Base-by-base conservation (phyloP, 192 early-diverging fungal genomes). In the Jimgerdemannia flammicorona region DNA sequence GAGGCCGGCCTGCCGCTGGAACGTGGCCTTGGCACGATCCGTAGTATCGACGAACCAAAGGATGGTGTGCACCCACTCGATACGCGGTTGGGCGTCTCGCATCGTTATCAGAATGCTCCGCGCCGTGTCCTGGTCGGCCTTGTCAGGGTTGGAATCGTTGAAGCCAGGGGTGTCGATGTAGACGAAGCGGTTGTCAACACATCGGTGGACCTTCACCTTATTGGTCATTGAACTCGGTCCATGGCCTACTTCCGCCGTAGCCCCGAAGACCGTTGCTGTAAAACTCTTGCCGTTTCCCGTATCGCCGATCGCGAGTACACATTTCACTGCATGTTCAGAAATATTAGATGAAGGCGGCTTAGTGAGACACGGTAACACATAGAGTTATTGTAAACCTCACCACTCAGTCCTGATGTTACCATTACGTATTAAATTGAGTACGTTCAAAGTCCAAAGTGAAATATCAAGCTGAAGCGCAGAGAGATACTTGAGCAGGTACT, bases 101-200 rank as follows among this genome's bases (percentile, higher is more conserved):
- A 75, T 59, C 8, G n/a, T 39, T 64, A 14, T 18, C 40, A 71
- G 64, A 71, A 71, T 75, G 4, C 14, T 63, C 19, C 74, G 69
- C 3, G 18, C 11, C 63, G 4, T 71, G 41, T 75, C 69, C n/a
- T 75, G 29, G 43, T 75, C 74, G 6, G n/a, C 3, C n/a, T 70
- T 73, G 19, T 70, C 4, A 40, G 59, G 49, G n/a, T 75, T 40
- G 64, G 19, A 72, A 71, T 71, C 70, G 43, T 71, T 43, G 3
- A 75, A 75, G 40, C 74, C 74, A 71, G 74, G 74, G n/a, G 74
- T 75, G 42, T 75, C 74, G 41, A 75, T 59, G 19, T 75, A 75
- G 71, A 75, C 69, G 44, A 44, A n/a, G 19, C 74, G 43, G n/a
- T 74, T 73, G 67, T 17, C 40, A 49, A 75, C 71, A 71, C 29